These are phyloP conservation scores for Aureobasidium sp. DNA, from an alignment of 2,329 filamentous ascomycete species.

Conservation along the genomic window DNA sequence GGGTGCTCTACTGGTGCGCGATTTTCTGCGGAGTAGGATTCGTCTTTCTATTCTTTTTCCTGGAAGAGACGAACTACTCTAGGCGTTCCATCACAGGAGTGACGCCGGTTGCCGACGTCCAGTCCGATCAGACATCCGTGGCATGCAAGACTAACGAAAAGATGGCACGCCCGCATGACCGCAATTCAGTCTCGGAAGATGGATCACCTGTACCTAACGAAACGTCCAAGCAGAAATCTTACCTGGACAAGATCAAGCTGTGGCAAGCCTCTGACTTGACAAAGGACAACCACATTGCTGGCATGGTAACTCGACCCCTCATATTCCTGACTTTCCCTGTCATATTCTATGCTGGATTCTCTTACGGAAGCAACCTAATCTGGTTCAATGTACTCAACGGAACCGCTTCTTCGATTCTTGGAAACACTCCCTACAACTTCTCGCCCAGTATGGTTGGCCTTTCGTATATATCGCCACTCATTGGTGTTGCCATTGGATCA, in stretches of 20 bases:
- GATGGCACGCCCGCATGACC: not conserved
- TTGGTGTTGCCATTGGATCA: conserved; percentile 32
- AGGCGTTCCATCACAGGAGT: not conserved
- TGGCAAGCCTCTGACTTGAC: conserved; percentile 25
- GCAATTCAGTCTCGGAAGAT: not conserved
- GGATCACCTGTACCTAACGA: not conserved
- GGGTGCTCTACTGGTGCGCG: conserved; percentile 41
- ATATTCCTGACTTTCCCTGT: conserved; percentile 31
- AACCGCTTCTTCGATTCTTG: conserved; percentile 35
- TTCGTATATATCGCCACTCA: conserved; percentile 30
- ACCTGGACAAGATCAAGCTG: conserved; percentile 29
- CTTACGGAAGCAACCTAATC: conserved; percentile 33
- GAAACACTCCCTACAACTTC: conserved; percentile 34
- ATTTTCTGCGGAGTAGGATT: conserved; percentile 46
- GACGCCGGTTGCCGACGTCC: not conserved
- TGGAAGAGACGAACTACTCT: conserved; percentile 54
- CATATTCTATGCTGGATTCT: conserved; percentile 35
- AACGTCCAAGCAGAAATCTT: conserved; percentile 24
- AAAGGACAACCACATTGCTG: conserved; percentile 26
- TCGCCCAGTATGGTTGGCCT: conserved; percentile 33
- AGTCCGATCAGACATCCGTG: not conserved
- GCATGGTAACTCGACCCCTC: conserved; percentile 26
- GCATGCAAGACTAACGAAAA: not conserved
- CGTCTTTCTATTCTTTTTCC: conserved; percentile 50
- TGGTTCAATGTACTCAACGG: conserved; percentile 41